Evolutionary conservation across 495 filamentous ascomycete species (phyloP), one percentile per base, ranked within the genome.

Genomic region (Poronia punctata): DNA sequence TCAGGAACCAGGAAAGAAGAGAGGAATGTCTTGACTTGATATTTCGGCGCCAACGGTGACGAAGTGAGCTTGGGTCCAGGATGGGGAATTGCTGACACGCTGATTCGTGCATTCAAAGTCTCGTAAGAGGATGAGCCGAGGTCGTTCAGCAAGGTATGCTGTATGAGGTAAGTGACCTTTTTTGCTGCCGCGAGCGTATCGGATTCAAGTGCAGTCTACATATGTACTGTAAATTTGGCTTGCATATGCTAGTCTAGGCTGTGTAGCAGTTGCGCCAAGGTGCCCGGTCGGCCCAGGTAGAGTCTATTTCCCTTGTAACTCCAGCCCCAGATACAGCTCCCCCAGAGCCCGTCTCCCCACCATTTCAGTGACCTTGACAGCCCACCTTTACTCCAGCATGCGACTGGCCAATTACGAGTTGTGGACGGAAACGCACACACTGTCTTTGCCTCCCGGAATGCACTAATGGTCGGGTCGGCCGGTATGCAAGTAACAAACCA

Each of bases 41-140:
- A 66, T 64, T 59, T 60, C 54, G 54, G 48, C 43, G 54, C 43
- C 35, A 52, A 33, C 25, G 25, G 24, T 43, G 41, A 37, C 41
- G 41, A 44, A 44, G 33, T 34, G 35, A 51, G 49, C 45, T 50
- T 29, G 48, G 35, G 49, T 44, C 40, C 55, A 30, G 40, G 35
- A 37, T 27, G 58, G 62, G 53, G 53, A 64, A 67, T 58, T 67
- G 58, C 62, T 64, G 55, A 65, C 55, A 49, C 56, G 59, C 64
- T 68, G 64, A 69, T 69, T 68, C 62, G 61, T 62, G 61, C 54
- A 41, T 23, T 31, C 14, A n/a, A 14, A 11, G 27, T 4, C 26
- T 34, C 18, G 31, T 34, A 18, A 11, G 27, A 34, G 28, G 38
- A 47, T 46, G 55, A 56, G 55, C 55, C 55, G 55, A 59, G 55